phyloP scores from a whole-genome alignment of 176 grass and related monocot species.

The Coix lacrymajobi region DNA sequence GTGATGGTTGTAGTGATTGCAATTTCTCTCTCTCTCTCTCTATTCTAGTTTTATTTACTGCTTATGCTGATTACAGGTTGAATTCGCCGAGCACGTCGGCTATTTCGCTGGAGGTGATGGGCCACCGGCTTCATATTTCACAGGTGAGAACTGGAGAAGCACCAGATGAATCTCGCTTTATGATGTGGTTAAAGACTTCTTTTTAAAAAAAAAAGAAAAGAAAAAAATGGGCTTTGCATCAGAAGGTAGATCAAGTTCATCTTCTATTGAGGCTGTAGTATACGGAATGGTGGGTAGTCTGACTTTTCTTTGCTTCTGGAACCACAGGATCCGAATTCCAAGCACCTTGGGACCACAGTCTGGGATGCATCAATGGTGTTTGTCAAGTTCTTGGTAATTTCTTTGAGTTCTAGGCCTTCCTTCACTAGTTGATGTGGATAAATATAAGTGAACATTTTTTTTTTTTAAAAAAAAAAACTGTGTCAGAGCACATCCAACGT shows the following conservation, averaged over 20 bases:
- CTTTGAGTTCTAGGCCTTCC: not conserved
- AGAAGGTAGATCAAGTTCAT: not conserved
- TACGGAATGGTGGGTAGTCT: not conserved
- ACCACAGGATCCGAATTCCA: conserved; percentile 86
- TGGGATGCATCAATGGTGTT: conserved; percentile 99
- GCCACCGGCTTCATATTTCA: conserved; percentile 66
- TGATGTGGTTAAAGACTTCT: not conserved
- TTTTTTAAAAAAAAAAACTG: not conserved
- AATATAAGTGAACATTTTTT: not conserved
- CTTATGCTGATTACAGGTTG: conserved; percentile 37
- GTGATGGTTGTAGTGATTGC: not conserved
- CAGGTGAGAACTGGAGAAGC: conserved; percentile 43
- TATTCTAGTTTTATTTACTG: not conserved
- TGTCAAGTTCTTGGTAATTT: conserved; percentile 80
- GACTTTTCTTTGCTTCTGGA: not conserved
- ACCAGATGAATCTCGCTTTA: not conserved
- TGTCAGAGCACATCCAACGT: not conserved
- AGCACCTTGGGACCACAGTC: conserved; percentile 86
- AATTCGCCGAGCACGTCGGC: conserved; percentile 85
- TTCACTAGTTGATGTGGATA: not conserved
- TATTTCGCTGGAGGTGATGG: conserved; percentile 72
- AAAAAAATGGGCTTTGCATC: not conserved
- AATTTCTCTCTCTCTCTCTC: not conserved
- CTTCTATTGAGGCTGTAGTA: not conserved
- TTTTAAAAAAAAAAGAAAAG: not conserved